phyloP scores from a whole-genome alignment of 73 alveolate genomes.

The Stentor coeruleus region DNA sequence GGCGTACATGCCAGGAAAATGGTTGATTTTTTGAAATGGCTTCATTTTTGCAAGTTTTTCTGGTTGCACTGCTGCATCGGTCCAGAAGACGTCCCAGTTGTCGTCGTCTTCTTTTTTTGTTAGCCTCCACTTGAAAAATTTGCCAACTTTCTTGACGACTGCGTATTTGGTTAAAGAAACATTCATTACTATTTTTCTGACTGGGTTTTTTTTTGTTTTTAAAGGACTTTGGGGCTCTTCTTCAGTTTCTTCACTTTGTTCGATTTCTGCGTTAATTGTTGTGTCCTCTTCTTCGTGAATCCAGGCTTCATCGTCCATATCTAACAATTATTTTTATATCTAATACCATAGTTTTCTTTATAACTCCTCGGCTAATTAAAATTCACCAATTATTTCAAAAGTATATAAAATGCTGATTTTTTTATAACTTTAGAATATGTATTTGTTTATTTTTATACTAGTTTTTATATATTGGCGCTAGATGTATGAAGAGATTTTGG shows the following conservation, averaged over 20 bases:
- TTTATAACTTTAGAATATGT: too few relatives aligned
- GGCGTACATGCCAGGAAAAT: constrained; percentile 82
- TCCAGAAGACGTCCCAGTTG: constrained; percentile 51
- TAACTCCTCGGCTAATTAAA: too few relatives aligned
- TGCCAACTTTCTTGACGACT: constrained; percentile 17
- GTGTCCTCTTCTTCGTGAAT: not conserved
- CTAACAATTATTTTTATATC: not conserved
- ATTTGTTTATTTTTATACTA: too few relatives aligned
- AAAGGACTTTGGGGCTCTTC: not conserved
- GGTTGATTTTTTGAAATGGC: constrained; percentile 63
- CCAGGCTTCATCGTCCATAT: not conserved
- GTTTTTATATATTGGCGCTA: too few relatives aligned
- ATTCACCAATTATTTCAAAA: too few relatives aligned
- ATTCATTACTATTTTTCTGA: constrained; percentile 23
- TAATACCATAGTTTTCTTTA: too few relatives aligned
- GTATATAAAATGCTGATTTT: too few relatives aligned
- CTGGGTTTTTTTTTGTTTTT: not conserved
- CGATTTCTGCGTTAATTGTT: not conserved
- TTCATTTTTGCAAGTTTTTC: constrained; percentile 51
- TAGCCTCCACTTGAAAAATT: constrained; percentile 31
- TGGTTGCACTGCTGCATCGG: constrained; percentile 47
- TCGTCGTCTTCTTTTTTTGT: constrained; percentile 34
- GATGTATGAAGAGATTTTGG: too few relatives aligned
- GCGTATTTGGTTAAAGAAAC: constrained; percentile 19
- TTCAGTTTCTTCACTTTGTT: not conserved